A percentile compares a stretch with the other conserved stretches of the same genome.
Evolutionary conservation across 208 protist species (phyloP).

Genomic region (Trypanosoma platydactyli): DNA sequence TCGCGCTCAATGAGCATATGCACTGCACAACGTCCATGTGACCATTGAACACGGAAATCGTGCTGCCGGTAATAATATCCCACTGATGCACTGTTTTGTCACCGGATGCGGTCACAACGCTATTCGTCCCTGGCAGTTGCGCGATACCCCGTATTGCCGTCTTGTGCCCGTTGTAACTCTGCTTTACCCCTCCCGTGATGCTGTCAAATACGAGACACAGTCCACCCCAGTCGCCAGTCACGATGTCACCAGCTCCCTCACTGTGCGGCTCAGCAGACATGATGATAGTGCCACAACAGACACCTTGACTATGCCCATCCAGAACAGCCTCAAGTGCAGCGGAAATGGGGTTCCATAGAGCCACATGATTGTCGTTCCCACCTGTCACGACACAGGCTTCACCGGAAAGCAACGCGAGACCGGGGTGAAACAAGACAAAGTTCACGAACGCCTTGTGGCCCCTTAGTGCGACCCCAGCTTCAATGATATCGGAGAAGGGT

Average conservation of each 20-base stretch:
- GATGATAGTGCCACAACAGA: slow-evolving; percentile 57
- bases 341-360: slow-evolving; percentile 52
- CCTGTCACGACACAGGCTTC: slow-evolving; percentile 63
- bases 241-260: slow-evolving; percentile 45
- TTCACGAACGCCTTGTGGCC: slow-evolving; percentile 86
- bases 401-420: slow-evolving; percentile 32
- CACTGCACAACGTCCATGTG: slow-evolving; percentile 75
- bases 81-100: slow-evolving; percentile 85
- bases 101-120: slow-evolving; percentile 63
- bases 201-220: slow-evolving; percentile 64
- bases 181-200: slow-evolving; percentile 46
- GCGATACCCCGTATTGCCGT: slow-evolving; percentile 67
- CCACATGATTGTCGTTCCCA: slow-evolving; percentile 75
- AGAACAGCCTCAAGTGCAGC: slow-evolving; percentile 60
- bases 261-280: slow-evolving; percentile 6
- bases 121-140: slow-evolving; percentile 46
- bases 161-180: slow-evolving; percentile 51
- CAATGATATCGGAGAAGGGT: slow-evolving; percentile 19
- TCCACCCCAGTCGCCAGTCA: slow-evolving; percentile 77
- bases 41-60: slow-evolving; percentile 43
- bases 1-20: slow-evolving; percentile 48
- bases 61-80: slow-evolving; percentile 50
- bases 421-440: slow-evolving; percentile 60
- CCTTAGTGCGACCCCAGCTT: slow-evolving; percentile 24
- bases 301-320: slow-evolving; percentile 58